phyloP scores from a whole-genome alignment of 1,139 yeast species.

The Debaryomycetaceae sp. region DNA sequence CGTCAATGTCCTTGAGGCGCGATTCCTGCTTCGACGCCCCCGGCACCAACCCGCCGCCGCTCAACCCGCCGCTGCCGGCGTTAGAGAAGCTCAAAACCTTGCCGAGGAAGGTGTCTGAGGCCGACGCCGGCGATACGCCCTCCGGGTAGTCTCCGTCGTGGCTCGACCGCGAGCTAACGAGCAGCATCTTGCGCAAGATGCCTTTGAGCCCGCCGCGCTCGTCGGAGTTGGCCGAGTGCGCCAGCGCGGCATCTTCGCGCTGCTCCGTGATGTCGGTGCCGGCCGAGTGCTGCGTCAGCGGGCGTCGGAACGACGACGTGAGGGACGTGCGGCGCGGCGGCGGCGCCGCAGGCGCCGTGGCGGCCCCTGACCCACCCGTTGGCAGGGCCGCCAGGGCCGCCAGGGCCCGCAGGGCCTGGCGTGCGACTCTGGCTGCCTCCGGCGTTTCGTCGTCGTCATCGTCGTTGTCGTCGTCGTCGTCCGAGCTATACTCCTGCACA shows the following conservation, averaged over 20 bases:
- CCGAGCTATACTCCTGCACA: neutral
- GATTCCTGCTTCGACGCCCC: constrained; percentile 28
- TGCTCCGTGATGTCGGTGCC: constrained; percentile 9
- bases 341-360: neutral
- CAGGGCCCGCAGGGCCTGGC: neutral
- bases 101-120: constrained; percentile 39
- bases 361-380: neutral
- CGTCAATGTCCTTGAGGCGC: constrained; percentile 15
- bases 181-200: constrained; percentile 33
- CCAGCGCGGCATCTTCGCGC: constrained; percentile 5
- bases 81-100: constrained; percentile 26
- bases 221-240: constrained; percentile 2
- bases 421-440: neutral
- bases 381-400: neutral
- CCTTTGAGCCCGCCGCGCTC: constrained; percentile 22
- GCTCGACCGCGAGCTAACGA: constrained; percentile 10
- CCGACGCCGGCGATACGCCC: constrained; percentile 11
- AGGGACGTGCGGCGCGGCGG: neutral
- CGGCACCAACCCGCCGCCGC: constrained; percentile 43
- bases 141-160: neutral
- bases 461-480: constrained; percentile 8
- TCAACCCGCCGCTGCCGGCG: constrained; percentile 18
- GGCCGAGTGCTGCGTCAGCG: neutral
- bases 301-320: neutral
- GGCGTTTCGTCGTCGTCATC: constrained; percentile 6